A percentile compares a stretch with the other conserved stretches of the same genome.
These are phyloP conservation scores for Boletus tylopilopsis DNA, from an alignment of 768 basidiomycete species.

Conservation along the genomic window DNA sequence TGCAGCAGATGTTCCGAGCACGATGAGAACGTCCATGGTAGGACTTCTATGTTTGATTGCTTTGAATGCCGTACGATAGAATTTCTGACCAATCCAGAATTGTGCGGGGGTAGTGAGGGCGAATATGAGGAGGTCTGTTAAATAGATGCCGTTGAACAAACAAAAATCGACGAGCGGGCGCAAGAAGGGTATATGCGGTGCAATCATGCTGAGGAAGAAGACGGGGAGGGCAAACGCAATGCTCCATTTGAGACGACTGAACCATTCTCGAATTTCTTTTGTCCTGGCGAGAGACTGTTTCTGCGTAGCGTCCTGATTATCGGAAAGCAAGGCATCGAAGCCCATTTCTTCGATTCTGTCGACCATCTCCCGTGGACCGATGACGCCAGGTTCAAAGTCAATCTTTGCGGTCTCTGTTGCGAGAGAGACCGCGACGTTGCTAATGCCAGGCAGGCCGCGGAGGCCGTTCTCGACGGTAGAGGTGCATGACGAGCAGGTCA, in stretches of 20 bases:
- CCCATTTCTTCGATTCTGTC: slow-evolving; percentile 85
- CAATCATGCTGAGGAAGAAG: slow-evolving; percentile 88
- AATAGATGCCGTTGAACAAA: slow-evolving; percentile 65
- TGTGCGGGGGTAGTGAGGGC: slow-evolving; percentile 87
- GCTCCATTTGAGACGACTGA: slow-evolving; percentile 68
- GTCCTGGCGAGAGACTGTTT: slow-evolving; percentile 80
- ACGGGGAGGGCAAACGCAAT: slow-evolving; percentile 86
- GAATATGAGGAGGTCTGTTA: slow-evolving; percentile 77
- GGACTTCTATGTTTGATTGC: slow-evolving; percentile 84
- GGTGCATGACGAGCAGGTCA: slow-evolving; percentile 86
- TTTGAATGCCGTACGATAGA: slow-evolving; percentile 89
- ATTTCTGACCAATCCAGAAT: slow-evolving; percentile 84
- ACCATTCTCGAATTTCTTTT: slow-evolving; percentile 93
- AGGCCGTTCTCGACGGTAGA: slow-evolving; percentile 73
- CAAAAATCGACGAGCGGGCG: slow-evolving; percentile 46
- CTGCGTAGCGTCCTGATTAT: slow-evolving; percentile 79
- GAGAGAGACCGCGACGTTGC: slow-evolving; percentile 66
- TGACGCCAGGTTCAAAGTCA: slow-evolving; percentile 65
- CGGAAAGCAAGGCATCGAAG: slow-evolving; percentile 83
- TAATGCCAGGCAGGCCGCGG: slow-evolving; percentile 67
- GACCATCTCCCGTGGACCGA: slow-evolving; percentile 85
- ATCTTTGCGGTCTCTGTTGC: slow-evolving; percentile 73
- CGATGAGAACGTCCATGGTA: slow-evolving; percentile 98
- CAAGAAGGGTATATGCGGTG: slow-evolving; percentile 62
- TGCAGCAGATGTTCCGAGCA: slow-evolving; percentile 91